Evolutionary conservation across 768 basidiomycete genomes (phyloP).

Genomic region (Neoboletus magnificus): DNA sequence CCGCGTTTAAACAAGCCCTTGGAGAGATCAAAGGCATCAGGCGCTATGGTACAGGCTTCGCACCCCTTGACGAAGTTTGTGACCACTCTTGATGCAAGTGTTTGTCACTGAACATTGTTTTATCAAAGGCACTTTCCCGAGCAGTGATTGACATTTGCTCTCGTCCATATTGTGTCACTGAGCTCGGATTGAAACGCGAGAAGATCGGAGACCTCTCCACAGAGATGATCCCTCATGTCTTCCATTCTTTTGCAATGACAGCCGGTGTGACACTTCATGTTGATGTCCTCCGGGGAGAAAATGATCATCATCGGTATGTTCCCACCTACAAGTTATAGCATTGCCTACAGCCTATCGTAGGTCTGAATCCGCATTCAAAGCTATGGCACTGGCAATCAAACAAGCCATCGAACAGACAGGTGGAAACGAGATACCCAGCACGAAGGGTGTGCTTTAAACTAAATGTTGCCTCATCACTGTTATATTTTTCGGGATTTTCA

Average conservation of each 20-base stretch:
- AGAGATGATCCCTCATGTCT: constrained; percentile 97
- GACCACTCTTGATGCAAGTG: background rate
- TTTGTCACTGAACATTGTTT: background rate
- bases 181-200: constrained; percentile 83
- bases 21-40: constrained; percentile 94
- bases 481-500: background rate
- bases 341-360: constrained; percentile 39
- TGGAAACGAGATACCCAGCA: constrained; percentile 88
- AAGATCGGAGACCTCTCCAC: constrained; percentile 94
- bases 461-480: background rate
- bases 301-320: constrained; percentile 93
- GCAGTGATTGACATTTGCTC: constrained; percentile 99
- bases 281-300: constrained; percentile 91
- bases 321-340: background rate
- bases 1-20: constrained; percentile 91
- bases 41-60: constrained; percentile 94
- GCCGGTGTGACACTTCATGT: constrained; percentile 93
- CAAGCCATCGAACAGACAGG: constrained; percentile 93
- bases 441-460: constrained; percentile 88
- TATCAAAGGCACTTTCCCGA: constrained; percentile 78
- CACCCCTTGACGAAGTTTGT: constrained; percentile 90
- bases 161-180: constrained; percentile 91
- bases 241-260: constrained; percentile 97
- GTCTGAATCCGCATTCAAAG: constrained; percentile 97
- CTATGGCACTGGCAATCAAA: constrained; percentile 89